Base-by-base conservation (phyloP, 495 filamentous ascomycete genomes). In the Neurospora africana region DNA sequence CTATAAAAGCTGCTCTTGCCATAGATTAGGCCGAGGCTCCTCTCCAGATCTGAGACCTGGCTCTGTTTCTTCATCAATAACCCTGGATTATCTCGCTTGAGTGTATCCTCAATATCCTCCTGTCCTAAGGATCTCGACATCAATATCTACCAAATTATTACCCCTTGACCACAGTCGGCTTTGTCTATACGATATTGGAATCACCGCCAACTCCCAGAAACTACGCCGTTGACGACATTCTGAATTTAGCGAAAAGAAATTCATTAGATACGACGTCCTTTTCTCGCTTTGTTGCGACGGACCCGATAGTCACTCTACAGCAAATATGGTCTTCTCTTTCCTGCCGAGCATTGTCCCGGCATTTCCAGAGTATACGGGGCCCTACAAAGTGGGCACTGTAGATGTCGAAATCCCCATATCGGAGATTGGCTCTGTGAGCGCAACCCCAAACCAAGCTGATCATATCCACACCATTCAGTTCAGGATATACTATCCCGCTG, bases 401-500 rank as follows among this genome's bases (percentile, higher is more conserved):
- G 92, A 94, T 74, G 81, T 93, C 71, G 92, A 95, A 80, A 86
- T 94, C 37, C 89, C 92, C 58, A 83, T 88, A 27, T 77, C 85
- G 4, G 85, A 90, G 21, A 82, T 94, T 15, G 79, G 84, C 4
- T 82, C 85, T 0, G 85, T 87, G 0, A 82, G 81, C 36, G 82
- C 80, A 9, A 75, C 83, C 2, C 89, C 89, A 5, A 82, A 87
- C 4, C 81, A 80, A 23, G 79, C 83, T 2, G 77, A 82, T 35
- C 78, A 80, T 11, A 83, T 91, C 38, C 79, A 87, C 17, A 95
- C 92, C 7, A 80, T 93, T 47, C 88, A 89, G 68, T 94, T 92
- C 80, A 85, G 91, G 30, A 83, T 93, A 40, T 95, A 91, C 82
- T 94, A 95, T 76, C 92, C 92, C 4, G 87, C 87, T 40, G 79